Base-by-base conservation (phyloP, 768 basidiomycete species). In the Macrolepiota dolichaula region DNA sequence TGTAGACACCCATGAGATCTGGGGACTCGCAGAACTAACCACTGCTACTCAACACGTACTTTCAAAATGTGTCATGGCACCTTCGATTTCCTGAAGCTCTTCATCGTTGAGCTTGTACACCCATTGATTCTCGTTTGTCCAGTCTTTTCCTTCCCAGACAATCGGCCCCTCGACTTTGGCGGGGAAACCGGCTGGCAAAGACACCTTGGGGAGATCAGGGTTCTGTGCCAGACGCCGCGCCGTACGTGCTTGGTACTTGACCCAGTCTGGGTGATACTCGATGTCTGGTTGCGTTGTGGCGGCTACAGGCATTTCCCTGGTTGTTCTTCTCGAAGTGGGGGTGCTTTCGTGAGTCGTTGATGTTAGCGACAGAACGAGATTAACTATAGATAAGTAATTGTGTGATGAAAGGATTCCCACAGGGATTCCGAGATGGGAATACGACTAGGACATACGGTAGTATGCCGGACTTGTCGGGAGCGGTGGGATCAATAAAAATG, bases 131-230 rank as follows among this genome's bases (percentile, higher is more conserved):
- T 77, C 76, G 46, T 71, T 70, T 25, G 70, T 71, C 73, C 74
- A 79, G 58, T 79, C 77, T 24, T 73, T 74, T 2, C 78, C 76
- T 67, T 79, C 76, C 78, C 78, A 79, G 19, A 77, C 78, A 9
- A 78, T 67, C 0, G 75, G 73, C 1, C 74, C 75, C 6, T 72
- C 65, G 11, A 77, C 55, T 49, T 71, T 73, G 40, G 59, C 59
- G 0, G 78, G 78, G 59, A 76, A 79, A 0, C 78, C 75, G 17
- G 63, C 62, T 2, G 77, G 77, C 3, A 79, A 62, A 0, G 68
- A 57, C 2, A 68, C 66, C 3, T 54, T 63, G 5, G 64, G 70
- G 7, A 78, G 67, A 2, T 68, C 66, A 0, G 77, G 75, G 55
- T 76, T 64, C 25, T 77, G 71, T 7, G 57, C 66, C 5, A 79